phyloP scores from a whole-genome alignment of 2,329 filamentous ascomycete genomes.

The Phialophora tarda region DNA sequence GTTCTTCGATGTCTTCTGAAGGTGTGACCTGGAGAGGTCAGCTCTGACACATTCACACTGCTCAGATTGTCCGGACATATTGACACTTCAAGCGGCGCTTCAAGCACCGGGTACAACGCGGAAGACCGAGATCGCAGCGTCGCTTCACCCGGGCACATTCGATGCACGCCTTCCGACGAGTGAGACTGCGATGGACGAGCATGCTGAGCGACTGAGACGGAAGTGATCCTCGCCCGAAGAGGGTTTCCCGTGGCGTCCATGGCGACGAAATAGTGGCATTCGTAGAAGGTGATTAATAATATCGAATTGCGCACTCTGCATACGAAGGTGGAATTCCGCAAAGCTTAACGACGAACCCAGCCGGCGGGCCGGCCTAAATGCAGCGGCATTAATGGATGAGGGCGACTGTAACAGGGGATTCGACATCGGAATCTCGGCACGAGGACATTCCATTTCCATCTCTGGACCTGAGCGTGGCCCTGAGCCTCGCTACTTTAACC shows the following conservation, averaged over 20 bases:
- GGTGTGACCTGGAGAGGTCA: background rate
- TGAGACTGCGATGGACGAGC: conserved; percentile 12
- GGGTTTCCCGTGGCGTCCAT: too few species aligned
- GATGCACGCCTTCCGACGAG: conserved; percentile 8
- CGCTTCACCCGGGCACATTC: conserved; percentile 8
- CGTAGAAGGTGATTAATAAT: conserved; percentile 1
- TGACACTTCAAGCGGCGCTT: conserved; percentile 1
- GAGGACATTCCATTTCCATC: too few species aligned
- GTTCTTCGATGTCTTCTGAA: background rate
- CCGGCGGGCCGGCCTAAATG: too few species aligned
- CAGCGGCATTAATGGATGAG: too few species aligned
- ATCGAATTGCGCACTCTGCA: background rate
- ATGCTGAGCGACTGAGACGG: background rate
- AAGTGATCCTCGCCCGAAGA: background rate
- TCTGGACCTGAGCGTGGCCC: too few species aligned
- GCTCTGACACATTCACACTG: too few species aligned
- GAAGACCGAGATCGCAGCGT: conserved; percentile 12
- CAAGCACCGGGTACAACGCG: conserved; percentile 3
- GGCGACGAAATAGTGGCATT: too few species aligned
- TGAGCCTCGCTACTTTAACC: too few species aligned
- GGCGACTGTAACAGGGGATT: too few species aligned
- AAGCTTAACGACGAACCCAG: background rate
- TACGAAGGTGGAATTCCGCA: background rate
- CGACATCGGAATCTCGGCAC: too few species aligned
- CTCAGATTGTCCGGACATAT: background rate